A percentile compares a stretch with the other conserved stretches of the same genome.
These are phyloP conservation scores for Salvia sclarea DNA, from an alignment of 305 asterid genomes.

Conservation along the genomic window DNA sequence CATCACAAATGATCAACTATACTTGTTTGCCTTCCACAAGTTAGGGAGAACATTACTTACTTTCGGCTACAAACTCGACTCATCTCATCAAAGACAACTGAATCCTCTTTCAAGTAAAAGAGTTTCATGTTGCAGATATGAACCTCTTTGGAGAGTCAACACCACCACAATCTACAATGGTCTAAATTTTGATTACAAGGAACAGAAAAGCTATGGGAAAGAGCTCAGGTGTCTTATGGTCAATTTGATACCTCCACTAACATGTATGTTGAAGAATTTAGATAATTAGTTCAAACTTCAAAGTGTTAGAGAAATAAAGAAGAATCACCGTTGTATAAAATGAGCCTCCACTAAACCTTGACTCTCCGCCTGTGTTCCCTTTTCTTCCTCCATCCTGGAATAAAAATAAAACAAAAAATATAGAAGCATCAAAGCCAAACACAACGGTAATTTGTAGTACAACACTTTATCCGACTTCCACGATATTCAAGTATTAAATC, in stretches of 20 bases:
- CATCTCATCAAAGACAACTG: background rate
- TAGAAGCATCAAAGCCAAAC: constrained; percentile 1
- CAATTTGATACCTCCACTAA: background rate
- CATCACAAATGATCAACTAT: constrained; percentile 5
- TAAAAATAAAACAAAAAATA: background rate
- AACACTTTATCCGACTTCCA: constrained; percentile 9
- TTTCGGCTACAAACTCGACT: constrained; percentile 1
- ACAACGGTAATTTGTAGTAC: constrained; percentile 9
- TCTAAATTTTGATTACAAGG: background rate
- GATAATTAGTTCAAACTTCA: constrained; percentile 9
- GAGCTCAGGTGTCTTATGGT: background rate
- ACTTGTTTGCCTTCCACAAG: background rate
- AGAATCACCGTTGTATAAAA: constrained; percentile 59
- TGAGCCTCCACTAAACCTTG: constrained; percentile 62
- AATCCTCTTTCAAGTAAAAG: constrained; percentile 1
- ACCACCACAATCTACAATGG: background rate
- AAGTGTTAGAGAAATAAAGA: constrained; percentile 15
- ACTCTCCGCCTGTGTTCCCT: constrained; percentile 54
- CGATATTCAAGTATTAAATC: background rate
- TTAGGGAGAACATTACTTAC: constrained; percentile 3
- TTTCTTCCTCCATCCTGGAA: constrained; percentile 59
- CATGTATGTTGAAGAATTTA: background rate
- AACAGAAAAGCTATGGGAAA: background rate
- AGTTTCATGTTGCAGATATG: background rate
- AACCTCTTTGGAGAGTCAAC: background rate